Conservation (phyloP, 345 rosid genomes). For the Corymbia maculata region DNA sequence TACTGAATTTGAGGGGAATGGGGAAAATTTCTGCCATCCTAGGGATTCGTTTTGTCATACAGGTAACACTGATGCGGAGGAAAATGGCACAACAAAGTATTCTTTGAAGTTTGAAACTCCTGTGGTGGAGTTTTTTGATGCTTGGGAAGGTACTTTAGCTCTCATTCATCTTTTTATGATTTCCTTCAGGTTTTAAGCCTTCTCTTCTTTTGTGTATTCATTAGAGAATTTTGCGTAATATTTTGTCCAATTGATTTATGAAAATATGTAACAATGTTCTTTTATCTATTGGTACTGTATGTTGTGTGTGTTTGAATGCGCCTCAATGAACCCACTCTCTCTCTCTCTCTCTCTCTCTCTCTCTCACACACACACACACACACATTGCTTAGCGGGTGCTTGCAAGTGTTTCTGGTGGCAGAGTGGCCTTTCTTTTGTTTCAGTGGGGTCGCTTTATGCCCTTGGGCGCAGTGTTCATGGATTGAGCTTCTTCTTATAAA, state of each 20-base stretch:
- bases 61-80: conserved; percentile 47
- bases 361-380: too few species aligned
- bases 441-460: too few species aligned
- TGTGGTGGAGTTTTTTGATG: conserved; percentile 60
- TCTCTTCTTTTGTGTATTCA: background rate
- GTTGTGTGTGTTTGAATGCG: background rate
- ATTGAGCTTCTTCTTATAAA: background rate
- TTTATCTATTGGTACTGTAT: background rate
- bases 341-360: too few species aligned
- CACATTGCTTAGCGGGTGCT: too few species aligned
- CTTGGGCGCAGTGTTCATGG: background rate
- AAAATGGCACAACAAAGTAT: conserved; percentile 18
- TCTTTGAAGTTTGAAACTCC: conserved; percentile 17
- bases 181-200: background rate
- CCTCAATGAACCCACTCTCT: background rate
- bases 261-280: background rate
- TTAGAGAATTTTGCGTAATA: background rate
- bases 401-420: too few species aligned
- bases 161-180: background rate
- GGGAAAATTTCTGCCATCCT: conserved; percentile 43
- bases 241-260: background rate
- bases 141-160: conserved; percentile 59
- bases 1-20: conserved; percentile 17
- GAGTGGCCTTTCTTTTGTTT: too few species aligned
- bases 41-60: conserved; percentile 39